Percentiles rank a stretch among this genome's conserved stretches.
Evolutionary conservation across 352 stramenopile genomes (phyloP).

Genomic region (Globisporangium paroecandrum): DNA sequence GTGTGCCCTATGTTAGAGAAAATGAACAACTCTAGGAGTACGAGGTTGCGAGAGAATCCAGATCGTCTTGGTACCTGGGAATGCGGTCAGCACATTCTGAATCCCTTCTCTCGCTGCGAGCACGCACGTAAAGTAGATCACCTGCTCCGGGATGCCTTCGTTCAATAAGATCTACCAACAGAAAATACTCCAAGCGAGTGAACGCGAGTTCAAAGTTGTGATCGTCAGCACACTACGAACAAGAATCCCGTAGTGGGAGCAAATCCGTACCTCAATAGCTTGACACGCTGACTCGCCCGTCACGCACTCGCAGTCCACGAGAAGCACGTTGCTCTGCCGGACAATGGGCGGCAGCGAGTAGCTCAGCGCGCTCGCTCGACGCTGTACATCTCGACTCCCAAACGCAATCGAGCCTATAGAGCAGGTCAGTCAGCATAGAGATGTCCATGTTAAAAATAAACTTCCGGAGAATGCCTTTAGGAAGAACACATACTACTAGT

Average conservation of each 20-base stretch:
- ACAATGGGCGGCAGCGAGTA: conserved; percentile 7
- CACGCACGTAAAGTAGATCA: conserved; percentile 14
- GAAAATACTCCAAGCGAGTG: background rate
- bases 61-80: background rate
- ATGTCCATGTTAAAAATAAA: background rate
- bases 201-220: background rate
- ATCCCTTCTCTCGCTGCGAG: conserved; percentile 10
- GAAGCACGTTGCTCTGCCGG: conserved; percentile 7
- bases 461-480: background rate
- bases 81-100: conserved; percentile 4
- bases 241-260: background rate
- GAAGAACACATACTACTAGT: background rate
- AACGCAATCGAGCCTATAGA: conserved; percentile 11
- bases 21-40: background rate
- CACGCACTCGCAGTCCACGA: conserved; percentile 14
- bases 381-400: conserved; percentile 11
- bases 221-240: background rate
- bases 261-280: conserved; percentile 10
- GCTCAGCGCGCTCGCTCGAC: conserved; percentile 1
- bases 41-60: no score
- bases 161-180: conserved; percentile 11
- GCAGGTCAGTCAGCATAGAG: background rate
- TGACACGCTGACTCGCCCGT: conserved; percentile 12
- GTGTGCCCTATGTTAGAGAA: background rate
- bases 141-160: conserved; percentile 12